A percentile compares a stretch with the other conserved stretches of the same genome.
Evolutionary conservation across 352 stramenopile genomes (phyloP).

Genomic region (Pythium diclinum): DNA sequence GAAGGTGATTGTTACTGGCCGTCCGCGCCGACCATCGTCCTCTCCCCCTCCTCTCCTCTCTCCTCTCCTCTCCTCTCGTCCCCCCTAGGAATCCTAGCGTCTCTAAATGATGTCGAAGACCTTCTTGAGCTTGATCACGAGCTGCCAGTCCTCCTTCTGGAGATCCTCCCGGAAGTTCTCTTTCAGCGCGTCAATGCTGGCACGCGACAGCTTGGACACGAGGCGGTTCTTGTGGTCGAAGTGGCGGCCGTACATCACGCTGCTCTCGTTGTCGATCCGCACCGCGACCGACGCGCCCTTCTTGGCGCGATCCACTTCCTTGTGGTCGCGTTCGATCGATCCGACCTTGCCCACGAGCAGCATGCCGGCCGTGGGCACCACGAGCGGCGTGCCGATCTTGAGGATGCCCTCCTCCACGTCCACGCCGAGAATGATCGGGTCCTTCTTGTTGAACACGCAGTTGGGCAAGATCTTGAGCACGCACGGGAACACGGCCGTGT

Average conservation of each 20-base stretch:
- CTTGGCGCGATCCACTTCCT: conserved; percentile 93
- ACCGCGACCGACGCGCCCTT: conserved; percentile 94
- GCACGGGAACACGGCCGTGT: conserved; percentile 93
- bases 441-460: conserved; percentile 99
- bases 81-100: not conserved
- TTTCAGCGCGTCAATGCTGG: conserved; percentile 98
- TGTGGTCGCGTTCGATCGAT: conserved; percentile 96
- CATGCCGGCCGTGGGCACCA: conserved; percentile 68
- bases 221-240: conserved; percentile 93
- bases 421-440: conserved; percentile 98
- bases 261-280: conserved; percentile 95
- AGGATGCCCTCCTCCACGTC: conserved; percentile 97
- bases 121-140: conserved; percentile 99
- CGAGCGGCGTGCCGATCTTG: conserved; percentile 97
- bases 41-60: not conserved
- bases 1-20: not conserved
- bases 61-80: too few species aligned
- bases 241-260: conserved; percentile 96
- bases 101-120: conserved; percentile 97
- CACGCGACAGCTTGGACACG: conserved; percentile 83
- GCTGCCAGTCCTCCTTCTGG: conserved; percentile 97
- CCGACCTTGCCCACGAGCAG: conserved; percentile 94
- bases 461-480: conserved; percentile 97
- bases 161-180: conserved; percentile 98
- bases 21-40: not conserved